Evolutionary conservation across 2,329 filamentous ascomycete species (phyloP), one percentile per base, ranked within the genome.

Genomic region (Verticillium alfalfae): DNA sequence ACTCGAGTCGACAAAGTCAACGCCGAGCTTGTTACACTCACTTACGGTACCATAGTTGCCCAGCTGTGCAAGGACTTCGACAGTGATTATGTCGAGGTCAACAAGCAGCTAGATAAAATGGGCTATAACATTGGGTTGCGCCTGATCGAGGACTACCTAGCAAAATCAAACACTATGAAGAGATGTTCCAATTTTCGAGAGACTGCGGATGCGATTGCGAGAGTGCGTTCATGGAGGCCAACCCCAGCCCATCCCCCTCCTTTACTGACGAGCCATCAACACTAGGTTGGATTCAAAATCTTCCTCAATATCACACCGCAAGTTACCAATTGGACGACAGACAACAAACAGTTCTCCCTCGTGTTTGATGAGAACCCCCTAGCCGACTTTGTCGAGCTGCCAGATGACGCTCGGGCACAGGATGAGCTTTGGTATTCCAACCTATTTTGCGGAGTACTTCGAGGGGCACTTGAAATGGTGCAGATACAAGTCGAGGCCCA

Each of bases 341-440:
- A 99, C 76, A 95, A 89, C 78, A 97, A 97, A 74, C 92, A 96
- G 68, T 99, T 99, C 79, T 97, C 93, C 0, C 82, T 99, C 13
- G 86, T 97, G 16, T 97, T 99, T 68, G 95, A 99, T 67, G 95
- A 99, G 75, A 99, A 98, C 71, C 95, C 95, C 0, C 80, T 99
- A 63, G 93, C 93, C 59, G 95, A 99, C 77, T 99, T 98, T 77
- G 95, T 99, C 57, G 95, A 99, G 76, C 80, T 99, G 54, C 95
- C 95, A 1, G 95, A 99, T 72, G 95, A 99, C 76, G 95, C 93
- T 59, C 85, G 93, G 66, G 92, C 95, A 3, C 95, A 99, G 76
- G 93, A 97, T 71, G 94, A 98, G 78, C 81, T 99, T 45, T 99
- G 95, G 95, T 99, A 96, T 76, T 97, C 93, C 5, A 99, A 98